phyloP scores from a whole-genome alignment of 345 rosid genomes.

The Linum trigynum region DNA sequence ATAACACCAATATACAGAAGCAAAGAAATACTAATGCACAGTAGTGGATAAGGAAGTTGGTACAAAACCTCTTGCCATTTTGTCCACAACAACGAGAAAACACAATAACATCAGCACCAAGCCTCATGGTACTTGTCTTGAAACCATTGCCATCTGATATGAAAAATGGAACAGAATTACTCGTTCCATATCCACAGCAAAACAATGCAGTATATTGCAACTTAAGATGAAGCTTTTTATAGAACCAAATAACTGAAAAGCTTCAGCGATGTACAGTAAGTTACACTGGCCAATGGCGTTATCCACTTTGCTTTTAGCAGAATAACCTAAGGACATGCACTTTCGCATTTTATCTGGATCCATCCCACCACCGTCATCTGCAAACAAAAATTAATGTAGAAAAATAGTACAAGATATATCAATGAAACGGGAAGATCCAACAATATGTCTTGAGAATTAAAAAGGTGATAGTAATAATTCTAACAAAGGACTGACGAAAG shows the following conservation, averaged over 20 bases:
- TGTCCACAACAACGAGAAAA: slow-evolving; percentile 66
- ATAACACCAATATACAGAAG: neutral
- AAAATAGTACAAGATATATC: neutral
- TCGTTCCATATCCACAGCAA: neutral
- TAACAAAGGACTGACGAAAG: too few relatives aligned
- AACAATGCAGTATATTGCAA: neutral
- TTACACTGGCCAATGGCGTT: slow-evolving; percentile 89
- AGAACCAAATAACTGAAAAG: neutral
- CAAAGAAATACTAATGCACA: neutral
- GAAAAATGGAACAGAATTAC: slow-evolving; percentile 1
- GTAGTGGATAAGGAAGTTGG: slow-evolving; percentile 2
- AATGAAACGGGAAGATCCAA: slow-evolving; percentile 5
- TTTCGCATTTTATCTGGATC: slow-evolving; percentile 75
- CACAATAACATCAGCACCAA: slow-evolving; percentile 98
- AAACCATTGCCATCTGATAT: slow-evolving; percentile 86
- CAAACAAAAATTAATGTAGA: slow-evolving; percentile 14
- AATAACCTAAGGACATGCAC: slow-evolving; percentile 89
- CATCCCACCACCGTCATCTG: slow-evolving; percentile 98
- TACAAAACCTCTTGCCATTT: slow-evolving; percentile 52
- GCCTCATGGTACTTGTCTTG: slow-evolving; percentile 98
- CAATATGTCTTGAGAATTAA: neutral
- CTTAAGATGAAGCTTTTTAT: neutral
- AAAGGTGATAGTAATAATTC: neutral
- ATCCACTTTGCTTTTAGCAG: slow-evolving; percentile 75
- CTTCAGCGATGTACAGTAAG: neutral